phyloP scores from a whole-genome alignment of 2,329 filamentous ascomycete genomes.

The Neonectria neomacrospora region DNA sequence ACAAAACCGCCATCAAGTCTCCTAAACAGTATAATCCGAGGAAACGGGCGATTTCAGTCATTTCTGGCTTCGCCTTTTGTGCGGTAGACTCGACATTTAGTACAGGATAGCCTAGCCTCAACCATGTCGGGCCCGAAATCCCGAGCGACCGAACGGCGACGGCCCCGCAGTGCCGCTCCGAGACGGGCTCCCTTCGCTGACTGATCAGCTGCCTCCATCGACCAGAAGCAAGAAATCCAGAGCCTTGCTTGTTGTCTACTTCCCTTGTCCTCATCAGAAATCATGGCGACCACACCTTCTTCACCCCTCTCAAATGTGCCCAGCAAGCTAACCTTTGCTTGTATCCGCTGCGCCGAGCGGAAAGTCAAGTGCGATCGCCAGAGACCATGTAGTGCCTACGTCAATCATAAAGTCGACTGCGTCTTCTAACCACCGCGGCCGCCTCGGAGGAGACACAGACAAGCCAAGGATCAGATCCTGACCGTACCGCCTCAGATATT shows the following conservation, averaged over 20 bases:
- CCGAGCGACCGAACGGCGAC: too few species aligned
- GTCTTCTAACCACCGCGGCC: neutral
- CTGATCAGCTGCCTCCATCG: neutral
- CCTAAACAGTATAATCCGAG: too few species aligned
- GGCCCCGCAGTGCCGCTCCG: too few species aligned
- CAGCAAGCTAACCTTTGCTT: neutral
- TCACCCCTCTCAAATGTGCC: neutral
- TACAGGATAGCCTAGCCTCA: too few species aligned
- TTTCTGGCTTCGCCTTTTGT: too few species aligned
- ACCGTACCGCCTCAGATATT: neutral
- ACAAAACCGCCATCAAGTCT: too few species aligned
- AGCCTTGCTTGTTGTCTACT: neutral
- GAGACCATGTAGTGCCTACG: neutral
- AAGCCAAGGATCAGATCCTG: neutral
- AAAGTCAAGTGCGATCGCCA: slow-evolving; percentile 7
- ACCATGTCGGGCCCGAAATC: too few species aligned
- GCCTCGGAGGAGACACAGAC: neutral
- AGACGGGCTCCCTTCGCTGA: neutral
- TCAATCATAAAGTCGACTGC: neutral
- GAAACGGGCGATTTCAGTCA: too few species aligned
- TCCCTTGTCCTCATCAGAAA: neutral
- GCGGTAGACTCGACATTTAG: too few species aligned
- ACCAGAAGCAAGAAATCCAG: neutral
- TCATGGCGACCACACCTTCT: neutral
- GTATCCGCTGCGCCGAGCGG: slow-evolving; percentile 5